A percentile compares a stretch with the other conserved stretches of the same genome.
phyloP scores from a whole-genome alignment of 163 green algal genomes.

The Chlorella variabilis region DNA sequence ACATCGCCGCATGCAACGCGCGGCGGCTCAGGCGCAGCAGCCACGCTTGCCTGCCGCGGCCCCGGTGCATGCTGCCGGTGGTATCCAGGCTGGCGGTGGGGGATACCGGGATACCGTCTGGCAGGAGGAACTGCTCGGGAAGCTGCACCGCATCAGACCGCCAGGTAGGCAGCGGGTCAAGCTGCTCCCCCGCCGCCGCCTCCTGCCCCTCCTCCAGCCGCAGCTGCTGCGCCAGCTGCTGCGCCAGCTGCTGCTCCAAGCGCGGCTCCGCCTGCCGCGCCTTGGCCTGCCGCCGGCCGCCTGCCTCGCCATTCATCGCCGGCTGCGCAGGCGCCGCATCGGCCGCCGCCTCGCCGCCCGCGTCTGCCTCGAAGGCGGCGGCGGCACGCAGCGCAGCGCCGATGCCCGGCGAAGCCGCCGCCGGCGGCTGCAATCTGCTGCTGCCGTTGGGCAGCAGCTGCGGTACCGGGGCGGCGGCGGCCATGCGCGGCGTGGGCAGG shows the following conservation, averaged over 20 bases:
- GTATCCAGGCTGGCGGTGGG: neutral
- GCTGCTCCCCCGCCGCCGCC: neutral
- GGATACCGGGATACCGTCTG: neutral
- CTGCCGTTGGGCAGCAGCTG: neutral
- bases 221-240: neutral
- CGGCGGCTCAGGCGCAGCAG: no score
- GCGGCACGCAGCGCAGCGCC: neutral
- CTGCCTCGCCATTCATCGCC: neutral
- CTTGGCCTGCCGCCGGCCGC: neutral
- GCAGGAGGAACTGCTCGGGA: conserved; percentile 14
- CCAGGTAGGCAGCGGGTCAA: conserved; percentile 3
- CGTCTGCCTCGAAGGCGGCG: neutral
- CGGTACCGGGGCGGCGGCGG: neutral
- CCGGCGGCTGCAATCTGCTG: conserved; percentile 6
- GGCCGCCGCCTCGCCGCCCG: no score
- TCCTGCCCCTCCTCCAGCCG: neutral
- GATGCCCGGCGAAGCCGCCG: neutral
- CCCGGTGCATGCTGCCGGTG: neutral
- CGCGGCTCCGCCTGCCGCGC: neutral
- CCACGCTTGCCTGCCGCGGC: neutral
- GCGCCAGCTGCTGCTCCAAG: neutral
- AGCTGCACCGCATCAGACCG: conserved; percentile 36
- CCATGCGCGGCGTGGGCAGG: conserved; percentile 29
- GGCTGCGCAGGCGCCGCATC: no score
- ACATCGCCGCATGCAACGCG: no score